Base-by-base conservation (phyloP, 306 rosid genomes). In the Parietaria judaica region DNA sequence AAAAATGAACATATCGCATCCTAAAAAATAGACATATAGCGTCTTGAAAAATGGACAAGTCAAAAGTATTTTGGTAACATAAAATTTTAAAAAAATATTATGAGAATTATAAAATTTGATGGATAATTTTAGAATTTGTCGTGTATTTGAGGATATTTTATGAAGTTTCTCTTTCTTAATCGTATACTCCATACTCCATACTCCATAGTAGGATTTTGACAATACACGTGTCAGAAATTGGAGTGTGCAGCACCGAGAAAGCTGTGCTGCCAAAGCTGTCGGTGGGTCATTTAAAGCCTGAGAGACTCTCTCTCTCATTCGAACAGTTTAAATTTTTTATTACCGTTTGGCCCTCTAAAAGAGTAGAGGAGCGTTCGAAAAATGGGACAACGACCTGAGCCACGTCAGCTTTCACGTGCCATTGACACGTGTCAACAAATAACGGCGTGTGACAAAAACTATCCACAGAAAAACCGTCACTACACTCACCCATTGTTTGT, bases 191-290 rank as follows among this genome's bases (percentile, higher is more conserved):
- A n/a, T n/a, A n/a, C n/a, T n/a, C n/a, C n/a, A n/a, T n/a, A n/a
- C n/a, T n/a, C n/a, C n/a, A n/a, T n/a, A n/a, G n/a, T n/a, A n/a
- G n/a, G n/a, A n/a, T 46, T 46, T 46, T 46, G 50, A 23, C 1
- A 23, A 23, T 23, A 23, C 31, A 23, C 31, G 31, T n/a, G 5
- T n/a, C 9, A 3, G 7, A 51, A 6, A 31, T 6, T 41, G 68
- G 47, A 17, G 13, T 9, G 15, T 41, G 67, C 36, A 11, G 23
- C n/a, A 59, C 51, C 51, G 62, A 60, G 17, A 50, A 62, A 61
- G 15, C 60, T 14, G 51, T 70, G 49, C 16, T 13, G 23, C 66
- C 3, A 23, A 51, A 56, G 74, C 49, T 74, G 88, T 83, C 84
- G 80, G 87, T 65, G 8, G 47, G 57, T 57, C 31, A 39, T 39